Base-by-base conservation (phyloP, 2,329 filamentous ascomycete genomes). In the Talaromyces sp. region DNA sequence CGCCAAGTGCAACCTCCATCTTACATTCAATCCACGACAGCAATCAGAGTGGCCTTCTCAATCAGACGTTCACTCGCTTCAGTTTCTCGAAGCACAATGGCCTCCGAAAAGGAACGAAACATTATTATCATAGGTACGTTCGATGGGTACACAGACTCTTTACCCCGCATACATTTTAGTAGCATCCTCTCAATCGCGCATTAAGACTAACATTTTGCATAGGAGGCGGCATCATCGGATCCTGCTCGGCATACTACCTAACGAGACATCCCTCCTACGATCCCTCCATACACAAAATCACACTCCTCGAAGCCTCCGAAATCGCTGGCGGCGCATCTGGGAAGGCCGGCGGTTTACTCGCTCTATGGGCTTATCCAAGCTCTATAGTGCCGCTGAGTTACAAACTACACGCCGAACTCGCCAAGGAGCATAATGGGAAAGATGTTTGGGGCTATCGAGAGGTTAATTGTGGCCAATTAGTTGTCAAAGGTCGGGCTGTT, bases 191-290 rank as follows among this genome's bases (percentile, higher is more conserved):
- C 41, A 4, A 56, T 41, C 24, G 37, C 39, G n/a, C 47, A 52
- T 52, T 31, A 63, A 62, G n/a, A 60, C 67, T 71, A 56, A 71
- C 66, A 60, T 45, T 8, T 24, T 52, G 22, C 22, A 27, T 60
- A 92, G 93, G 94, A 70, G 94, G 93, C 70, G 94, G 94, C 71
- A 93, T 98, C 68, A 96, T 98, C 72, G 95, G 95, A 73, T 90
- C 88, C 76, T 95, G 92, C 59, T 93, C 91, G 5, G 93, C 94
- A 65, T 98, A 98, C 78, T 98, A 89, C 74, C 83, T 98, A 50
- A 95, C 93, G 2, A 88, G 91, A 68, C 93, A 98, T 76, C 88
- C 91, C 33, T 88, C 85, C 35, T 98, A 91, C 80, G 85, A 95
- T 75, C 87, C 88, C 48, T 78, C 85, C 24, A 85, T 86, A 62